A percentile compares a stretch with the other conserved stretches of the same genome.
Evolutionary conservation across 345 rosid genomes (phyloP).

Genomic region (Pugionium cornutum): DNA sequence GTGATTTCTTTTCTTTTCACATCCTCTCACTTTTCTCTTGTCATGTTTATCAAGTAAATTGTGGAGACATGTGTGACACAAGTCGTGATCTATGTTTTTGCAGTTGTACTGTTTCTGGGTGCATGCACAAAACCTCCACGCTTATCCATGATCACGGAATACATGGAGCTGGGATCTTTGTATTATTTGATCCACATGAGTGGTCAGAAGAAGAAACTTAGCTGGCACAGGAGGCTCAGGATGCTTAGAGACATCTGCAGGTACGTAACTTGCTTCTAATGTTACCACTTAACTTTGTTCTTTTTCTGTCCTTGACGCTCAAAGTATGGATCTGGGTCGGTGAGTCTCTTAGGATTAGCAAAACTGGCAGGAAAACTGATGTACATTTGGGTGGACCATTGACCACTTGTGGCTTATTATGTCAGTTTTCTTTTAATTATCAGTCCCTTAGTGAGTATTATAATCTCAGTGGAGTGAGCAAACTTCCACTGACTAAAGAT

Average conservation of each 20-base stretch:
- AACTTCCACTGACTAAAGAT: conserved; percentile 3
- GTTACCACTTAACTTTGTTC: neutral
- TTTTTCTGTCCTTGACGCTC: conserved; percentile 8
- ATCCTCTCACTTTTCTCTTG: neutral
- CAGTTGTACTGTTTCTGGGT: conserved; percentile 96
- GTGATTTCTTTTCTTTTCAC: conserved; percentile 42
- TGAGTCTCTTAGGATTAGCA: neutral
- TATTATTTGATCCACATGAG: conserved; percentile 88
- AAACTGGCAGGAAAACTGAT: conserved; percentile 14
- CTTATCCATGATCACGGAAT: conserved; percentile 95
- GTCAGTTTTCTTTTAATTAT: neutral
- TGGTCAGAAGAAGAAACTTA: conserved; percentile 91
- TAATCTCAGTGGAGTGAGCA: conserved; percentile 17
- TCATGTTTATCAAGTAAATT: conserved; percentile 14
- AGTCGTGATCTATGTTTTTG: conserved; percentile 37
- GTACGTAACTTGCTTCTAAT: conserved; percentile 42
- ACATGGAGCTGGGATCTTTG: conserved; percentile 96
- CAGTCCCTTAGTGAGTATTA: neutral
- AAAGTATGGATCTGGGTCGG: neutral
- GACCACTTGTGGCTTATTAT: conserved; percentile 4
- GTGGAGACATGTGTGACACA: conserved; percentile 23
- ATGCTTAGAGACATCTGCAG: conserved; percentile 98
- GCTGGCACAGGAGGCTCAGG: conserved; percentile 82
- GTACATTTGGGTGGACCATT: conserved; percentile 6
- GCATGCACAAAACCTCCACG: conserved; percentile 96